Base-by-base conservation (phyloP, 768 basidiomycete species). In the Cystofilobasidium bisporidii region DNA sequence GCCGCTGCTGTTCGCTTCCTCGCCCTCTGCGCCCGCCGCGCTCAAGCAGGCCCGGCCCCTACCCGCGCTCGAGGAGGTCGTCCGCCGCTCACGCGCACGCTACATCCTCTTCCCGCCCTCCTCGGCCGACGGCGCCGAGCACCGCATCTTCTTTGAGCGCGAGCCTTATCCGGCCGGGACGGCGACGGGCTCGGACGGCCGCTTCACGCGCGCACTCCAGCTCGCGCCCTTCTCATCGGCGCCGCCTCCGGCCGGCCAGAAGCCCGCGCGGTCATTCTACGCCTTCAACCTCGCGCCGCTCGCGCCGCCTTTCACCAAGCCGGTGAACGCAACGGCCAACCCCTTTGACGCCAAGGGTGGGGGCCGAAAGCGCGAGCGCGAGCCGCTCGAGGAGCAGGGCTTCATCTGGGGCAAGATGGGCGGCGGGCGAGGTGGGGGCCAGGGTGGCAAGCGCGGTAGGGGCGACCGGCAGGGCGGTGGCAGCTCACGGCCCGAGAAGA, bases 221-320 rank as follows among this genome's bases (percentile, higher is more conserved):
- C 80, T 99, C 11, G 96, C 91, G 41, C 81, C 87, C n/a, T 89
- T 97, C 11, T 93, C 91, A 79, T 94, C 92, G 76, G 88, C 87
- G 14, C 26, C 33, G 22, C 60, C 45, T 1, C 14, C 6, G 66
- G 41, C 26, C 32, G 48, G 36, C 18, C 59, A 47, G 36, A n/a
- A 14, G 28, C 20, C 24, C n/a, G 3, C 41, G 15, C 72, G 97
- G 93, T 97, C 91, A 87, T 97, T 96, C 79, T 99, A 99, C 78
- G 96, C 96, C 2, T 98, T 97, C 77, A 86, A 84, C 30, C 88
- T 99, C 61, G 77, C 83, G 0, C 85, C 89, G 2, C 80, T 81
- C 78, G 20, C 74, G 79, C 11, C 72, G 74, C 18, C 71, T 38
- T 45, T 74, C 73, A 6, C 72, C 9, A 43, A 68, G 5, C 87